A percentile compares a stretch with the other conserved stretches of the same genome.
phyloP scores from a whole-genome alignment of 2,329 filamentous ascomycete genomes.

The Onygenales sp. region DNA sequence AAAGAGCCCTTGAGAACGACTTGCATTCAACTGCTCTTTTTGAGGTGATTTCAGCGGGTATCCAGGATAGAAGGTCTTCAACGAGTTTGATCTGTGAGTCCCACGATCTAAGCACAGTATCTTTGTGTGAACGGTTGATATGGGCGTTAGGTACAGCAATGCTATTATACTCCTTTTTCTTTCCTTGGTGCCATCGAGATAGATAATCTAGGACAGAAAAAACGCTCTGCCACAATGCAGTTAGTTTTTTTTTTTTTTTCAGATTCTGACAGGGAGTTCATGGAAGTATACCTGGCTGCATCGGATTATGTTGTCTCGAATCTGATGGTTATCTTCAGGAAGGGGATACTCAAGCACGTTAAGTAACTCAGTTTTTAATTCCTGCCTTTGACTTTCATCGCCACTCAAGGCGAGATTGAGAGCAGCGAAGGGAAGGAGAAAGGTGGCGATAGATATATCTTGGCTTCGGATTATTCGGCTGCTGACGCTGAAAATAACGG shows the following conservation, averaged over 20 bases:
- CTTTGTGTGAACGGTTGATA: conserved; percentile 20
- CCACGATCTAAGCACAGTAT: conserved; percentile 23
- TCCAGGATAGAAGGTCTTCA: conserved; percentile 59
- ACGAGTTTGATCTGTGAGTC: conserved; percentile 49
- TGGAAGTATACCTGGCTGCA: conserved; percentile 66
- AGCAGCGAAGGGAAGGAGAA: conserved; percentile 78
- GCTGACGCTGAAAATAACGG: conserved; percentile 70
- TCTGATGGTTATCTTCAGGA: conserved; percentile 43
- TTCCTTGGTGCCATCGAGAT: conserved; percentile 79
- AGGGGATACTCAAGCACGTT: conserved; percentile 60
- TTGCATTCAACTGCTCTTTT: conserved; percentile 85
- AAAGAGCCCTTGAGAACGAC: conserved; percentile 83
- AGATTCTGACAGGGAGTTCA: not conserved
- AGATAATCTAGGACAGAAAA: conserved; percentile 89
- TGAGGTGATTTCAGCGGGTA: conserved; percentile 65
- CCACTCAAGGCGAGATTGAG: conserved; percentile 74
- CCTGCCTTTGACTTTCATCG: conserved; percentile 51
- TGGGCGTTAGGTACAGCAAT: conserved; percentile 19
- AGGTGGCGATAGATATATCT: conserved; percentile 76
- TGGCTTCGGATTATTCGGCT: conserved; percentile 75
- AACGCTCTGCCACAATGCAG: conserved; percentile 52
- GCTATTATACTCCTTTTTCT: conserved; percentile 44
- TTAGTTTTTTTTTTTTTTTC: conserved; percentile 2
- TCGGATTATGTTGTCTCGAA: conserved; percentile 67
- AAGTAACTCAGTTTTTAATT: conserved; percentile 64